phyloP scores from a whole-genome alignment of 108 stramenopile genomes.

The Fragilaria crotonensis region DNA sequence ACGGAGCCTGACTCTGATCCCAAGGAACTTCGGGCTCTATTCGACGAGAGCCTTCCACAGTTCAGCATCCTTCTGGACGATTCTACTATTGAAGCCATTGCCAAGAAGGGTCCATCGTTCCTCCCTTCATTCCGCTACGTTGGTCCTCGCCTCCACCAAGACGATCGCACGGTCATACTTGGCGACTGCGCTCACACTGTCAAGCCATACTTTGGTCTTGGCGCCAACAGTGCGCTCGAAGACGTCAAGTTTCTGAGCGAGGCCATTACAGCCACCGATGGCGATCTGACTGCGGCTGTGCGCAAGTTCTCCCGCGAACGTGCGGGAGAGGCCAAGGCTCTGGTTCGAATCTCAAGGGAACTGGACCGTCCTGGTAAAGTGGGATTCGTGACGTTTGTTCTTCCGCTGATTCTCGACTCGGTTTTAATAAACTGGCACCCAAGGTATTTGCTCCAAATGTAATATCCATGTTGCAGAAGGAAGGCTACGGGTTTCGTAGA shows the following conservation, averaged over 20 bases:
- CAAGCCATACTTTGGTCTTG: slow-evolving; percentile 91
- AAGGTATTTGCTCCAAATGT: slow-evolving; percentile 75
- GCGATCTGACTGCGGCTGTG: slow-evolving; percentile 30
- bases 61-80: slow-evolving; percentile 64
- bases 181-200: slow-evolving; percentile 89
- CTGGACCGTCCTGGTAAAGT: slow-evolving; percentile 76
- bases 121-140: slow-evolving; percentile 82
- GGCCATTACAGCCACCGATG: slow-evolving; percentile 25
- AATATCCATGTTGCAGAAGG: slow-evolving; percentile 78
- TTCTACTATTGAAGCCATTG: slow-evolving; percentile 47
- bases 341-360: slow-evolving; percentile 71
- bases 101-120: slow-evolving; percentile 54
- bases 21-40: slow-evolving; percentile 35
- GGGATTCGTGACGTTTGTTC: slow-evolving; percentile 76
- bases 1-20: slow-evolving; percentile 49
- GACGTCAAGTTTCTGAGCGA: slow-evolving; percentile 58
- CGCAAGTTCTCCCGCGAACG: slow-evolving; percentile 51
- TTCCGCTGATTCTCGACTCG: slow-evolving; percentile 82
- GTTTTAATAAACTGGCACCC: slow-evolving; percentile 70
- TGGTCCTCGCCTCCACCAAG: slow-evolving; percentile 66
- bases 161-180: slow-evolving; percentile 50
- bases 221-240: slow-evolving; percentile 91
- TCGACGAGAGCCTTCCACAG: slow-evolving; percentile 73
- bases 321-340: slow-evolving; percentile 64
- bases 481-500: slow-evolving; percentile 44